Evolutionary conservation across 2,329 filamentous ascomycete genomes (phyloP).

Genomic region (Exophiala aquamarina): DNA sequence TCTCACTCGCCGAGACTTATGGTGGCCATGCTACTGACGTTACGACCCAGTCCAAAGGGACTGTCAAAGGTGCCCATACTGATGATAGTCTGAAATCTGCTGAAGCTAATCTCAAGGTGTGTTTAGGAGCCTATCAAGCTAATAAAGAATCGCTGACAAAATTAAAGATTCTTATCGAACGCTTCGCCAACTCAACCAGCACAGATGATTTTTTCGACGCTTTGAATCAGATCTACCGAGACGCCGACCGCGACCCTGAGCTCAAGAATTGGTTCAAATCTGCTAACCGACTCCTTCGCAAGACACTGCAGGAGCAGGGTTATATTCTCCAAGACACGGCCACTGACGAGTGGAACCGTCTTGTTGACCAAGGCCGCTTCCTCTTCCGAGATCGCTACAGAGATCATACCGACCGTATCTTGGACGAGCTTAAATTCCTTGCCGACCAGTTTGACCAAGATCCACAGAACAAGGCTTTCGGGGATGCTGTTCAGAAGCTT

Average conservation of each 20-base stretch:
- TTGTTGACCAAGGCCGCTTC: constrained; percentile 83
- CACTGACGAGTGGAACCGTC: constrained; percentile 75
- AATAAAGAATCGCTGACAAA: constrained; percentile 51
- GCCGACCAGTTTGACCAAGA: constrained; percentile 87
- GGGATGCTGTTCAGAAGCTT: constrained; percentile 72
- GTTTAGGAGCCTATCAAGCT: constrained; percentile 38
- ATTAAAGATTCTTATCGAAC: constrained; percentile 77
- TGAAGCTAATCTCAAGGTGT: constrained; percentile 75
- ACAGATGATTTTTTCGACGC: constrained; percentile 81
- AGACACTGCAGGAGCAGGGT: constrained; percentile 82
- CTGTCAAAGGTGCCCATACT: constrained; percentile 70
- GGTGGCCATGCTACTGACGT: constrained; percentile 69
- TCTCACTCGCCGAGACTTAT: constrained; percentile 83
- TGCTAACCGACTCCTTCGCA: constrained; percentile 74
- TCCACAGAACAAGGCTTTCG: constrained; percentile 79
- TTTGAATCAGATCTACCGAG: constrained; percentile 80
- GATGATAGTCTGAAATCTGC: constrained; percentile 66
- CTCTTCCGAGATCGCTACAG: constrained; percentile 88
- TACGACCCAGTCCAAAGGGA: constrained; percentile 63
- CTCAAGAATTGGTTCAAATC: constrained; percentile 86
- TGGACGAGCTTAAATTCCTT: constrained; percentile 89
- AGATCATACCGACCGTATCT: constrained; percentile 77
- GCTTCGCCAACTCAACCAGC: constrained; percentile 93
- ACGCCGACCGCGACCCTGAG: constrained; percentile 83
- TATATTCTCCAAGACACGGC: constrained; percentile 83